Conservation (phyloP, 345 rosid genomes). For the Eucalyptus lansdowneana region DNA sequence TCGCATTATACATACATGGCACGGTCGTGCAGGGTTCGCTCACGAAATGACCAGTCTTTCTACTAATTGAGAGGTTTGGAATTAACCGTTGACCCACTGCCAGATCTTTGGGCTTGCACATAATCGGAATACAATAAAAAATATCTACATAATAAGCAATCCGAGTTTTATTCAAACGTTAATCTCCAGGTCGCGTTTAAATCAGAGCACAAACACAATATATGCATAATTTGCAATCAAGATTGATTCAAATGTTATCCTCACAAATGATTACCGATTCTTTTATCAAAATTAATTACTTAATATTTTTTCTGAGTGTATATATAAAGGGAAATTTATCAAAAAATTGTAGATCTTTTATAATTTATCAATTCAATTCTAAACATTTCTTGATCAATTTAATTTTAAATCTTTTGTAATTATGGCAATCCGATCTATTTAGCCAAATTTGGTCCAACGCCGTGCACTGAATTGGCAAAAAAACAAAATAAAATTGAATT, state of each 20-base stretch:
- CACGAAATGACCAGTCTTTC: background rate
- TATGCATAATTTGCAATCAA: accelerated
- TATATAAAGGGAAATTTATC: too few species aligned
- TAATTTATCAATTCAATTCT: too few species aligned
- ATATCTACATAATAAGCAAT: too few species aligned
- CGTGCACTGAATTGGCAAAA: accelerated
- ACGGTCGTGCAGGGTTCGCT: background rate
- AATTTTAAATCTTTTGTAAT: accelerated
- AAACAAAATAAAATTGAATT: too few species aligned
- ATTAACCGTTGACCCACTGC: too few species aligned
- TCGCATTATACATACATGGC: background rate
- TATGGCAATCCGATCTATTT: too few species aligned
- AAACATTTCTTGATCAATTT: too few species aligned
- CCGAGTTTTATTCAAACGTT: too few species aligned
- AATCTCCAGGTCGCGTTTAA: background rate
- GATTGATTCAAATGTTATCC: background rate
- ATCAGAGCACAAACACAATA: background rate
- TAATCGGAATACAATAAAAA: too few species aligned
- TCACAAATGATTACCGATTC: background rate
- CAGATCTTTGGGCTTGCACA: too few species aligned
- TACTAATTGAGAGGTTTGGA: accelerated
- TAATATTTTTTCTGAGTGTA: background rate
- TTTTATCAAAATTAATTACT: background rate
- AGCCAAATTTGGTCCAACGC: too few species aligned
- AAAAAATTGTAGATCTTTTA: accelerated